phyloP scores from a whole-genome alignment of 1,284 basidiomycete species.

The Heterobasidion irregulare region DNA sequence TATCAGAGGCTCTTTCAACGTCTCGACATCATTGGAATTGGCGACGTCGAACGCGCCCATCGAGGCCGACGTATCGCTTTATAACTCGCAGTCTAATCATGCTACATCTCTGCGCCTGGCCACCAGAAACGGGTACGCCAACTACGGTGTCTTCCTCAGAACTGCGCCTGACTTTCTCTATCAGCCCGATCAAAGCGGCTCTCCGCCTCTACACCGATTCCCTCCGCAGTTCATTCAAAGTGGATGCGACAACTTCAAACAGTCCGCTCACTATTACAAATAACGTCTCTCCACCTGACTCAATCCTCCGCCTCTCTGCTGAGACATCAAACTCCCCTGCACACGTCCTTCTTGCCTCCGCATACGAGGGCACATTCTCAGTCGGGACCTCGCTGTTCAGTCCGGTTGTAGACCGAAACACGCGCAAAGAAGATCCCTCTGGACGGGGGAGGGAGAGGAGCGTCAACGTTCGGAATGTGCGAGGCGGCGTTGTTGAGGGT shows the following conservation, averaged over 20 bases:
- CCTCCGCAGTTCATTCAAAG: constrained; percentile 20
- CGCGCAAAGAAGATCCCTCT: constrained; percentile 27
- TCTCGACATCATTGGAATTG: constrained; percentile 25
- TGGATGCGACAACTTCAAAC: constrained; percentile 19
- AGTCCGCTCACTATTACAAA: constrained; percentile 24
- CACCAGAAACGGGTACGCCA: constrained; percentile 31
- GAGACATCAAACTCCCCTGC: constrained; percentile 24
- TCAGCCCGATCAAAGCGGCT: constrained; percentile 19
- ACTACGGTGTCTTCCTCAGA: no score
- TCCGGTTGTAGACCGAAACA: constrained; percentile 14
- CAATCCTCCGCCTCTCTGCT: constrained; percentile 24
- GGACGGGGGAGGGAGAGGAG: constrained; percentile 26
- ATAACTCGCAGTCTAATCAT: constrained; percentile 17
- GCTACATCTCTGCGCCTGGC: constrained; percentile 18
- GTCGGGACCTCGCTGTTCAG: constrained; percentile 19
- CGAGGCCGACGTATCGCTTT: constrained; percentile 24
- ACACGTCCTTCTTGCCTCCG: constrained; percentile 23
- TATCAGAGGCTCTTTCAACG: constrained; percentile 33
- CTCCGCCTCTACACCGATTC: constrained; percentile 18
- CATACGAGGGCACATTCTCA: constrained; percentile 38
- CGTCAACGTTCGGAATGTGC: background rate
- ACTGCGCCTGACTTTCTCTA: background rate
- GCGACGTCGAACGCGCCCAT: constrained; percentile 31
- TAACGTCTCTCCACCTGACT: constrained; percentile 28
- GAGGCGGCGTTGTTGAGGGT: background rate